Base-by-base conservation (phyloP, 1,284 basidiomycete genomes). In the Puccinia polysora region DNA sequence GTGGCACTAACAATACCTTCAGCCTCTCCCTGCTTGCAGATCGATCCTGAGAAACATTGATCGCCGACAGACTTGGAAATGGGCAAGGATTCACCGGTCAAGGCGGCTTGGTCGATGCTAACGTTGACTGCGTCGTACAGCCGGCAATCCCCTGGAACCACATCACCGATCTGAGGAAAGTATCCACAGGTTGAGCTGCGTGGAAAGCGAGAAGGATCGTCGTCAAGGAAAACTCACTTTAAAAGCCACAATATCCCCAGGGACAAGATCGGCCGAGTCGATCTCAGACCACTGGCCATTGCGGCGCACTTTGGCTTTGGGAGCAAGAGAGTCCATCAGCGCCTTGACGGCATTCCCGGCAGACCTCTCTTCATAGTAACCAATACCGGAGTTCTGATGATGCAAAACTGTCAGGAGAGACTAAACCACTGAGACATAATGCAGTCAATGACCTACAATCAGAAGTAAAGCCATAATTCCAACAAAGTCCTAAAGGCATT, bases 301-400 rank as follows among this genome's bases (percentile, higher is more conserved):
- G 75, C 94, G 92, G 82, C 87, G 90, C 78, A 89, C 89, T 81
- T 88, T 89, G 45, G 94, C 94, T 84, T 97, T 97, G 81, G 93
- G 95, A 23, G 95, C 94, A 76, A 97, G 89, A 15, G 94, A 97
- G 81, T 97, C 94, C 94, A 97, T 98, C 76, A 98, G 89, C 12
- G 93, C 93, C 84, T 96, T 96, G 84, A 97, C 94, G 49, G 94
- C 94, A 82, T 97, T 96, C 82, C 94, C 94, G 65, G 94, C 94
- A 79, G 91, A 91, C 74, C 88, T 86, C 82, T 97, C 95, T 82
- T 97, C 94, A 83, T 96, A 91, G 86, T 93, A 97, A 86, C 95
- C 94, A 78, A 97, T 97, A 67, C 87, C 84, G 8, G 94, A 96
- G 86, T 97, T 97, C 68, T 70, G 45, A 4, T 36, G 30, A 20